Evolutionary conservation across 208 protist species (phyloP).

Genomic region (Borovskyia barvae): DNA sequence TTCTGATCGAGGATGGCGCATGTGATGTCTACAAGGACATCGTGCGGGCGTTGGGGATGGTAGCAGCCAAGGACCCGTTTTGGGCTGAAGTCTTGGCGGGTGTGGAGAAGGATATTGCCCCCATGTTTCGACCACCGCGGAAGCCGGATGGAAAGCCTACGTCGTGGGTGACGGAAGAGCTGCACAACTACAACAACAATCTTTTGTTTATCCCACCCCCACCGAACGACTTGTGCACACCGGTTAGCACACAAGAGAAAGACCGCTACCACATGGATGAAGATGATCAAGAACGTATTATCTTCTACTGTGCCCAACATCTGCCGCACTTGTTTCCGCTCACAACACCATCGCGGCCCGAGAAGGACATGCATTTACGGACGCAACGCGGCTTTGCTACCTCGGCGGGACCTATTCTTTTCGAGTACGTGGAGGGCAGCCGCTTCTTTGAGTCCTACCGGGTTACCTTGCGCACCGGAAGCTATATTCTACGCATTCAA

Average conservation of each 20-base stretch:
- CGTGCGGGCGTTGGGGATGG: conserved; percentile 44
- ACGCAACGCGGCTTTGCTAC: conserved; percentile 59
- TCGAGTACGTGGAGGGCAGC: conserved; percentile 61
- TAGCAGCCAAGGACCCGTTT: conserved; percentile 61
- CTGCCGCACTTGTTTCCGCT: conserved; percentile 72
- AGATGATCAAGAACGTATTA: conserved; percentile 70
- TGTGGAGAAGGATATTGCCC: conserved; percentile 60
- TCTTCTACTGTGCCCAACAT: conserved; percentile 72
- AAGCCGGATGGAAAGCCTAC: conserved; percentile 35
- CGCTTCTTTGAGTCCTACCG: conserved; percentile 69
- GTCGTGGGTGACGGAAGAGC: conserved; percentile 75
- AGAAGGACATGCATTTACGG: conserved; percentile 33
- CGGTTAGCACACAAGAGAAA: conserved; percentile 29
- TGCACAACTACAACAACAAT: conserved; percentile 71
- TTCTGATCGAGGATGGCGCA: conserved; percentile 62
- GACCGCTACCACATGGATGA: conserved; percentile 54
- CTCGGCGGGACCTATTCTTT: conserved; percentile 54
- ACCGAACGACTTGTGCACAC: conserved; percentile 35
- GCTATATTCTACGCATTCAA: conserved; percentile 70
- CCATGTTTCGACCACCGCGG: conserved; percentile 45
- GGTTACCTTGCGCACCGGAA: conserved; percentile 72
- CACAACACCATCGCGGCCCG: conserved; percentile 26
- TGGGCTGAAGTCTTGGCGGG: conserved; percentile 57
- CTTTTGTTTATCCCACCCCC: conserved; percentile 68
- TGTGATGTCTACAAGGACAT: conserved; percentile 72